Base-by-base conservation (phyloP, 2,329 filamentous ascomycete species). In the Neonectria faginata region DNA sequence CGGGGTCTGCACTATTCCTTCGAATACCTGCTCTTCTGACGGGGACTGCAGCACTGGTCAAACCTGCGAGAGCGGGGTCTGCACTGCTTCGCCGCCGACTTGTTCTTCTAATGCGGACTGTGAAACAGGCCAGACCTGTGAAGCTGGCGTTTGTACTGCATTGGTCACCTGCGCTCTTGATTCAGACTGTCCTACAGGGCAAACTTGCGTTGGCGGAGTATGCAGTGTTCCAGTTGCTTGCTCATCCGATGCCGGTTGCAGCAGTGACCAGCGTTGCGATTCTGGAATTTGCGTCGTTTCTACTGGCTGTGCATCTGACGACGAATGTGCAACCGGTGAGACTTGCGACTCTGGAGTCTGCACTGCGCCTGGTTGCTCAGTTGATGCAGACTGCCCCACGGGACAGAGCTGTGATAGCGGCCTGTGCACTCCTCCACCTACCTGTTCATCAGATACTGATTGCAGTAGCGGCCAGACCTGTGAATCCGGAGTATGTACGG, bases 11-110 rank as follows among this genome's bases (percentile, higher is more conserved):
- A 27, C 16, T 12, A 12, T 20, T n/a, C 11, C 31, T 5, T 50
- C 56, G 14, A 45, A 53, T 11, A 52, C 42, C n/a, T 62, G 59
- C 5, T 25, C 39, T 33, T 27, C 10, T 16, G 33, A 25, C 27
- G 22, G 18, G 6, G 42, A 45, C 2, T 62, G 59, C 9, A 11
- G 10, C 8, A 9, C 42, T 18, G 52, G 52, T 3, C 20, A 62
- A 27, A 41, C 18, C 10, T 62, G 60, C n/a, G 29, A 47, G 1
- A 45, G n/a, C 22, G 53, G 60, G 2, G 20, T 57, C 16, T 62
- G 60, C 27, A 51, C 57, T 22, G 45, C 53, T 4, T 45, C 44
- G 2, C 11, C 57, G 2, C 22, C n/a, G 11, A 39, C 33, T 9
- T 54, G 54, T 12, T 31, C 25, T 7, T 12, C 29, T 5, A 18